Conservation (phyloP, 345 rosid genomes). For the Anacardium occidentale region DNA sequence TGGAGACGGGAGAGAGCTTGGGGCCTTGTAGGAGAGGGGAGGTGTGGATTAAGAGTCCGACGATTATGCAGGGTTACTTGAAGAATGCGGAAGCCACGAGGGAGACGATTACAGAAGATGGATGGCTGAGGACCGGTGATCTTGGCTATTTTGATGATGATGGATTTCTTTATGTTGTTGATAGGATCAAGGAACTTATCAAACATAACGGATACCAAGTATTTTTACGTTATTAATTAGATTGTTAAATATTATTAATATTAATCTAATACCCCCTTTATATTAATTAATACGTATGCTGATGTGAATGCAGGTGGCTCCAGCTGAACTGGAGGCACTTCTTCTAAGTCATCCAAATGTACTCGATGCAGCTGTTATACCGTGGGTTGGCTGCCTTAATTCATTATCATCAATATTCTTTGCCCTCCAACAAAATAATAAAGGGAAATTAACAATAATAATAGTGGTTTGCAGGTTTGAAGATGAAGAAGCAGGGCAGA, state of each 20-base stretch:
- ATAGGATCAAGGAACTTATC: slow-evolving; percentile 68
- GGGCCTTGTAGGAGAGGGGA: slow-evolving; percentile 47
- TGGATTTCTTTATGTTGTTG: slow-evolving; percentile 54
- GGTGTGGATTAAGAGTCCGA: slow-evolving; percentile 51
- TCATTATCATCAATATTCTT: not conserved
- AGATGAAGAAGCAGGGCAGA: slow-evolving; percentile 66
- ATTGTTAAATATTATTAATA: too few relatives aligned
- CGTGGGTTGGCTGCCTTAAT: slow-evolving; percentile 36
- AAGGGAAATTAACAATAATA: not conserved
- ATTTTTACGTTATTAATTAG: too few relatives aligned
- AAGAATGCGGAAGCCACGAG: slow-evolving; percentile 49
- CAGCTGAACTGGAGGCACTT: slow-evolving; percentile 64
- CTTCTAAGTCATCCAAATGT: slow-evolving; percentile 51
- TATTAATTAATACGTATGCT: too few relatives aligned
- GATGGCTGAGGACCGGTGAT: slow-evolving; percentile 70
- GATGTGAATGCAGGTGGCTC: slow-evolving; percentile 49
- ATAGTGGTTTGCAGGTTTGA: slow-evolving; percentile 38
- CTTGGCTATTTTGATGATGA: slow-evolving; percentile 54
- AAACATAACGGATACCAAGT: slow-evolving; percentile 75
- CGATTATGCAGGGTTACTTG: slow-evolving; percentile 53
- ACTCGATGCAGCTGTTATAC: slow-evolving; percentile 60
- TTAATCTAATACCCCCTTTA: too few relatives aligned
- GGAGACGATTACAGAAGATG: slow-evolving; percentile 40
- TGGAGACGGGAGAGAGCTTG: slow-evolving; percentile 37
- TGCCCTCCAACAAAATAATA: not conserved